Evolutionary conservation across 352 stramenopile genomes (phyloP), one percentile per base, ranked within the genome.

Genomic region (Phytophthora crassamura): DNA sequence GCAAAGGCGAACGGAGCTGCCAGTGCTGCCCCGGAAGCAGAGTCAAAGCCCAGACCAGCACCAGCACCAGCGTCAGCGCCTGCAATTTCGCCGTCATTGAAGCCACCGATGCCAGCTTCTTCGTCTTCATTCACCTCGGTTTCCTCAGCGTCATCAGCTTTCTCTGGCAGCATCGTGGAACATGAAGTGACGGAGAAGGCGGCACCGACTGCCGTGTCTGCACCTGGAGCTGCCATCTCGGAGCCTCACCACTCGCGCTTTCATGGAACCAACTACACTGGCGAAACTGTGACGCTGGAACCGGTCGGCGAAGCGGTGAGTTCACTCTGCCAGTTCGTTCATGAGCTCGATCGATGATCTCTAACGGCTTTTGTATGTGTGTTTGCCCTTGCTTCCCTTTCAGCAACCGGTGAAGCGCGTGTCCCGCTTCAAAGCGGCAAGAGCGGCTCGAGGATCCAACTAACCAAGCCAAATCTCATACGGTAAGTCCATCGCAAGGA

Each of bases 381-480:
- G 20, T 38, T 15, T 39, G 39, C 1, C 5, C 7, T 3, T 56
- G 34, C 41, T 39, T n/a, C 18, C 35, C n/a, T 33, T 52, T 11
- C 20, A 94, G 86, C 77, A 91, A 91, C 86, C 86, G 8, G 84
- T 94, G 36, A 89, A 94, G 64, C 84, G 88, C 32, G 88, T 96
- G 1, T 96, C 88, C 9, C 81, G 88, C 32, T 96, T 96, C 52
- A 88, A 89, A 81, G 84, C 82, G 4, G 71, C 86, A 7, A 75
- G 85, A 70, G 61, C 66, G 28, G 53, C 57, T 22, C 60, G 61
- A 51, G 57, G 52, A 41, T 62, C 43, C n/a, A 74, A 69, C 40
- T 77, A 56, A 50, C 0, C 12, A 16, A 7, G 4, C 14, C 40
- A 22, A 10, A 10, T 47, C 16, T 30, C 15, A 7, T 34, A 60